A percentile compares a stretch with the other conserved stretches of the same genome.
These are phyloP conservation scores for Ascochyta koolunga DNA, from an alignment of 2,329 filamentous ascomycete species.

Conservation along the genomic window DNA sequence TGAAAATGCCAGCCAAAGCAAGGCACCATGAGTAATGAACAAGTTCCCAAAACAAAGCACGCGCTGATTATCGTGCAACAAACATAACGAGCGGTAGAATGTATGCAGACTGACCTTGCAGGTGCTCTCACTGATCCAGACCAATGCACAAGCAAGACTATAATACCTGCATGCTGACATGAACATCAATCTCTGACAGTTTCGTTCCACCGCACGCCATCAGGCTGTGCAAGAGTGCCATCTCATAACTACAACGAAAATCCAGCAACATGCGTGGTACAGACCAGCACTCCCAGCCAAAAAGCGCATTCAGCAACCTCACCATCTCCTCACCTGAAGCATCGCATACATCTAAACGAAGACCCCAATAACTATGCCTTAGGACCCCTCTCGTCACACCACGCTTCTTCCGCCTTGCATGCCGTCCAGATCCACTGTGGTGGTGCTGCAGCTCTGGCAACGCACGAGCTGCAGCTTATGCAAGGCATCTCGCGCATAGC, in stretches of 20 bases:
- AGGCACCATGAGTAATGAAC: conserved; percentile 18
- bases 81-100: not conserved
- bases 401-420: conserved; percentile 1
- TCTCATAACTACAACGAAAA: too few species aligned
- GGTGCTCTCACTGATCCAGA: not conserved
- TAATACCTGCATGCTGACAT: too few species aligned
- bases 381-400: not conserved
- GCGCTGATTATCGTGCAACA: not conserved
- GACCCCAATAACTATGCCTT: not conserved
- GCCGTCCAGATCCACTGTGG: not conserved
- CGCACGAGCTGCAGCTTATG: conserved; percentile 1
- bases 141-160: too few species aligned
- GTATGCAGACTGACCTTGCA: not conserved
- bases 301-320: too few species aligned
- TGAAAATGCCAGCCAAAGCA: conserved; percentile 4
- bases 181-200: too few species aligned
- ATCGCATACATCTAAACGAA: not conserved
- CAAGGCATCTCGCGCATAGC: conserved; percentile 2
- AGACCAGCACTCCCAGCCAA: too few species aligned
- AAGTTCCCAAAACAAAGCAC: conserved; percentile 10
- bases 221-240: too few species aligned
- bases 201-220: too few species aligned
- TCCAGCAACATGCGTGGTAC: too few species aligned
- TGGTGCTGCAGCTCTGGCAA: not conserved
- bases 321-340: too few species aligned